Percentiles rank a stretch among this genome's conserved stretches.
These are phyloP conservation scores for Tylopilus sp. DNA, from an alignment of 1,284 basidiomycete species.

Conservation along the genomic window DNA sequence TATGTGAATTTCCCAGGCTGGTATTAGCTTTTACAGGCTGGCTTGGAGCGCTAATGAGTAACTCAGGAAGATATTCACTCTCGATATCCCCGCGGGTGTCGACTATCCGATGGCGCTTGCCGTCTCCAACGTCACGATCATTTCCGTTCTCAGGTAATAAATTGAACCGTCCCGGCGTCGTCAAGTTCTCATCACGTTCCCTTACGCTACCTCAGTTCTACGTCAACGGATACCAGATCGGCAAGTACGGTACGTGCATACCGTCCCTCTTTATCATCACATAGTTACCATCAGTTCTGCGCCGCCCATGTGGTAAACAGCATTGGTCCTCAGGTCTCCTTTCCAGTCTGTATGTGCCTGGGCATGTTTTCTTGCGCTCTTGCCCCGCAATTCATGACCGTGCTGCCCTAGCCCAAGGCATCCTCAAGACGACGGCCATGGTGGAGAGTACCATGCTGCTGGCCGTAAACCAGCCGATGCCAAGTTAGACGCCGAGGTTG, in stretches of 20 bases:
- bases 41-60: background rate
- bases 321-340: conserved; percentile 25
- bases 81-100: conserved; percentile 42
- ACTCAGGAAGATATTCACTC: conserved; percentile 40
- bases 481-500: conserved; percentile 36
- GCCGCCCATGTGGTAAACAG: conserved; percentile 18
- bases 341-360: conserved; percentile 25
- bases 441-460: conserved; percentile 39
- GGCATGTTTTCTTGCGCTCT: background rate
- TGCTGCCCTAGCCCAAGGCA: conserved; percentile 41
- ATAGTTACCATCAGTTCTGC: background rate
- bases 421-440: conserved; percentile 38
- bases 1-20: conserved; percentile 31
- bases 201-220: conserved; percentile 17
- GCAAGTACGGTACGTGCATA: conserved; percentile 24
- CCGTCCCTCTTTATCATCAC: background rate
- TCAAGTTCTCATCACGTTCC: background rate
- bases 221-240: conserved; percentile 30
- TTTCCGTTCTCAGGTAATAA: conserved; percentile 36
- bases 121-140: conserved; percentile 36
- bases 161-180: background rate
- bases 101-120: conserved; percentile 46
- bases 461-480: conserved; percentile 39
- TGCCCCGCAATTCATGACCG: conserved; percentile 3
- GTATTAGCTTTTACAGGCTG: conserved; percentile 41